Base-by-base conservation (phyloP, 2,329 filamentous ascomycete genomes). In the Colletotrichum sublineola region DNA sequence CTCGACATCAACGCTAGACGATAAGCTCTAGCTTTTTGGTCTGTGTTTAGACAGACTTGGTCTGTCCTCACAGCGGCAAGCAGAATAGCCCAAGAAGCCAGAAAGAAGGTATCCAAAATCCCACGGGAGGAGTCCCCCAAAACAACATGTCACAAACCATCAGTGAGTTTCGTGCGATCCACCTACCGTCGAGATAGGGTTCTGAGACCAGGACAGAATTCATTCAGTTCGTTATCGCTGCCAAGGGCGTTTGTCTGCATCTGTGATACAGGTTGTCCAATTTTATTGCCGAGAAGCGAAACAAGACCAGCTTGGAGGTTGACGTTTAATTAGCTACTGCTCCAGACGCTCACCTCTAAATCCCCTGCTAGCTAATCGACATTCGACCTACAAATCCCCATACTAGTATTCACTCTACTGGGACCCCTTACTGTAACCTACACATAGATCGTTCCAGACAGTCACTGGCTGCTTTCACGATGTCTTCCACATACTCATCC, bases 401-500 rank as follows among this genome's bases (percentile, higher is more conserved):
- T 29, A 44, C 24, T 61, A 40, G n/a, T 61, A 33, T 33, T 33
- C 18, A 48, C 40, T 36, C 20, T 5, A 46, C 9, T 29, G 20
- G 15, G 24, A 9, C 38, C 12, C 40, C 58, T 46, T 36, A 46
- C 20, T 61, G 18, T 14, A 24, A 63, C 18, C n/a, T 38, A 48
- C 18, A 64, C 56, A 67, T 40, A 67, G 20, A 42, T 52, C 24
- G 11, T 40, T 42, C 14, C n/a, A 64, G 24, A 36, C 24, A 64
- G 20, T 44, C 63, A 3, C 38, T 42, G 31, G 24, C 18, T 20
- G 46, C 29, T 33, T 24, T 55, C n/a, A 48, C 57, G 31, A 73
- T 73, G 70, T 38, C 53, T 15, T 55, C 70, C 14, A 56, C 40
- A 29, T 73, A 67, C 14, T 73, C 71, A 5, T 67, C 71, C 8